Conservation (phyloP, 2,329 filamentous ascomycete species). For the Scedosporium minutisporum region DNA sequence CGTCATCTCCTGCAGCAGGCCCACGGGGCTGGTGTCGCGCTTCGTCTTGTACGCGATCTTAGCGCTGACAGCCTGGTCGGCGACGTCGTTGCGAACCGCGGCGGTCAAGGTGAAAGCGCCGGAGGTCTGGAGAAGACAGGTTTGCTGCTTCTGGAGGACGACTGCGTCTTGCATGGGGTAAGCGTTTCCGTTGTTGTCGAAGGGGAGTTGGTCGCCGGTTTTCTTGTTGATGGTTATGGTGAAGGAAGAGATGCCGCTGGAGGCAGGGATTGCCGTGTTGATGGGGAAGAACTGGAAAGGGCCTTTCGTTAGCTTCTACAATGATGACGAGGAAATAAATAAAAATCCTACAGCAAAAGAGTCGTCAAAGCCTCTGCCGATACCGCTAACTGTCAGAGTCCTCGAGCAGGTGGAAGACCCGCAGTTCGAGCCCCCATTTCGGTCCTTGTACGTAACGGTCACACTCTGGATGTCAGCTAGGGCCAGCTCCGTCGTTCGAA, state of each 20-base stretch:
- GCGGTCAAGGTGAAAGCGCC: slow-evolving; percentile 35
- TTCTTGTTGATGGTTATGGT: slow-evolving; percentile 38
- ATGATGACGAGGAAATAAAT: not conserved
- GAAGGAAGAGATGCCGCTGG: slow-evolving; percentile 54
- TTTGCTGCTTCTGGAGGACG: slow-evolving; percentile 46
- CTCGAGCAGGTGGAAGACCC: slow-evolving; percentile 32
- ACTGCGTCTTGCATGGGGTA: slow-evolving; percentile 47
- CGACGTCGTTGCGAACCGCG: slow-evolving; percentile 39
- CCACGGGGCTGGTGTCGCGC: slow-evolving; percentile 28
- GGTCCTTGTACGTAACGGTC: slow-evolving; percentile 45
- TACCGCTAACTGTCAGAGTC: slow-evolving; percentile 34
- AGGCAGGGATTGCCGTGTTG: slow-evolving; percentile 39
- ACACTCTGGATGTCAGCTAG: slow-evolving; percentile 34
- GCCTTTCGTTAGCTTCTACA: not conserved
- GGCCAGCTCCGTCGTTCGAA: slow-evolving; percentile 41
- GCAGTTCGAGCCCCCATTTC: slow-evolving; percentile 37
- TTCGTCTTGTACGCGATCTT: slow-evolving; percentile 32
- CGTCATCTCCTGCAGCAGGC: slow-evolving; percentile 26
- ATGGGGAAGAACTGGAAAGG: slow-evolving; percentile 34
- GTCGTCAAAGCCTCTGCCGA: slow-evolving; percentile 49
- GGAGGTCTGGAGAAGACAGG: slow-evolving; percentile 36
- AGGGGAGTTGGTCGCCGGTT: slow-evolving; percentile 33
- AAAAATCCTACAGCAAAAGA: slow-evolving; percentile 30
- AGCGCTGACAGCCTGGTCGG: slow-evolving; percentile 29
- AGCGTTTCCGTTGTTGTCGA: slow-evolving; percentile 47